Conservation (phyloP, 2,329 filamentous ascomycete species). For the Phoma sp. region DNA sequence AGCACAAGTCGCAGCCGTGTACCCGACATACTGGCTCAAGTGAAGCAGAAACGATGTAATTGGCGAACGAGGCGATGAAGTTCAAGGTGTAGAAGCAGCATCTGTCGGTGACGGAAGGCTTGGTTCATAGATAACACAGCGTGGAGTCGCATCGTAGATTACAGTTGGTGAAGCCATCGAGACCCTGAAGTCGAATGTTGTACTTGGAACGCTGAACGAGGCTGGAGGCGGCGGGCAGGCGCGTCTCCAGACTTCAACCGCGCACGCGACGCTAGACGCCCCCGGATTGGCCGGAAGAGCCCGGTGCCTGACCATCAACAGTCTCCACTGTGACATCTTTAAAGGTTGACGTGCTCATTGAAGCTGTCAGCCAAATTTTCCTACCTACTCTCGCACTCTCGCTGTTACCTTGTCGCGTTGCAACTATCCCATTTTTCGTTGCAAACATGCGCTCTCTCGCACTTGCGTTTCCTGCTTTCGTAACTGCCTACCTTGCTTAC, state of each 20-base stretch:
- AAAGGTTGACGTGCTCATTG: slow-evolving; percentile 20
- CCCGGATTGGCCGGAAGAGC: slow-evolving; percentile 28
- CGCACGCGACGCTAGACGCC: slow-evolving; percentile 9
- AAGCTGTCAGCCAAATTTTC: slow-evolving; percentile 10
- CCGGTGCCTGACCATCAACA: slow-evolving; percentile 21
- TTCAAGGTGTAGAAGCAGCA: no score
- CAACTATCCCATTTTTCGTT: not conserved
- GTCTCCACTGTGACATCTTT: slow-evolving; percentile 32
- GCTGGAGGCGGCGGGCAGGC: not conserved
- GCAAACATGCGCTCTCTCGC: slow-evolving; percentile 29
- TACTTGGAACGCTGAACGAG: not conserved
- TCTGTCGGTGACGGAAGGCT: no score
- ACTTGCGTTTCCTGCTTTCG: slow-evolving; percentile 23
- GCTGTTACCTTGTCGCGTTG: not conserved
- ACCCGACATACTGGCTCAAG: no score
- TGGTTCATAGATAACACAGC: no score
- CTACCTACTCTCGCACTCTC: slow-evolving; percentile 5
- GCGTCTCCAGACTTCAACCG: slow-evolving; percentile 1
- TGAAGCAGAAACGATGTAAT: no score
- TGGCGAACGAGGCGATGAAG: no score
- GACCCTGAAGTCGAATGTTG: not conserved
- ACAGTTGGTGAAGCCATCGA: no score
- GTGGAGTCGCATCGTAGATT: no score
- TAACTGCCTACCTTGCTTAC: slow-evolving; percentile 34
- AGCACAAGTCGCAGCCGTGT: no score